phyloP scores from a whole-genome alignment of 179 eudicot genomes.

The Vitellaria paradoxa region DNA sequence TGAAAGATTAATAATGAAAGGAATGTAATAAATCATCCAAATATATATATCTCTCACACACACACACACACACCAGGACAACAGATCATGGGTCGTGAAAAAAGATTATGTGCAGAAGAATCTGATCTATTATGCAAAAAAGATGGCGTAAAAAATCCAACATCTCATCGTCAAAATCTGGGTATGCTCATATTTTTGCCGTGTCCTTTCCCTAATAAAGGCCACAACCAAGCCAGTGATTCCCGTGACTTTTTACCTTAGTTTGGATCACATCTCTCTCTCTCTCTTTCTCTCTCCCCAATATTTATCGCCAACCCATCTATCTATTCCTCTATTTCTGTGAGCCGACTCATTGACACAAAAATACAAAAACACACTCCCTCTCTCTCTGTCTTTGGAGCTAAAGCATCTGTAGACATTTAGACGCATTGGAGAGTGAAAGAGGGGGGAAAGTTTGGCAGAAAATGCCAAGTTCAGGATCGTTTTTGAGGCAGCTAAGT shows the following conservation, averaged over 20 bases:
- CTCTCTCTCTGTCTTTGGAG: not conserved
- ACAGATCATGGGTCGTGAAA: no score
- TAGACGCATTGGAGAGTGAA: not conserved
- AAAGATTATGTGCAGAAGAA: not conserved
- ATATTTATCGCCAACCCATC: no score
- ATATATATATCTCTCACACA: no score
- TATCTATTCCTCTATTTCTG: not conserved
- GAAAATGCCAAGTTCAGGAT: slow-evolving; percentile 48
- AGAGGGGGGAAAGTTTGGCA: not conserved
- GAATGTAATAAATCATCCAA: no score
- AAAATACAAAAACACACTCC: not conserved
- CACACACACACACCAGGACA: no score
- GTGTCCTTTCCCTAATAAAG: slow-evolving; percentile 1
- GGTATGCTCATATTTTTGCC: not conserved
- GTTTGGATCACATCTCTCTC: not conserved
- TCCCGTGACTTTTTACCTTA: slow-evolving; percentile 36
- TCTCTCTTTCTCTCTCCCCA: not conserved
- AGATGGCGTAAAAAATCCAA: slow-evolving; percentile 19
- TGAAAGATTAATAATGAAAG: no score
- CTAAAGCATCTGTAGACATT: no score
- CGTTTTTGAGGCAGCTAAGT: slow-evolving; percentile 66
- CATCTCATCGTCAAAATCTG: slow-evolving; percentile 12
- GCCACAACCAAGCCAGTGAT: slow-evolving; percentile 28
- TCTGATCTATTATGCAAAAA: slow-evolving; percentile 12
- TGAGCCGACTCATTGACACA: no score